phyloP scores from a whole-genome alignment of 371 early-diverging fungal genomes.

The Mortierella sp. region DNA sequence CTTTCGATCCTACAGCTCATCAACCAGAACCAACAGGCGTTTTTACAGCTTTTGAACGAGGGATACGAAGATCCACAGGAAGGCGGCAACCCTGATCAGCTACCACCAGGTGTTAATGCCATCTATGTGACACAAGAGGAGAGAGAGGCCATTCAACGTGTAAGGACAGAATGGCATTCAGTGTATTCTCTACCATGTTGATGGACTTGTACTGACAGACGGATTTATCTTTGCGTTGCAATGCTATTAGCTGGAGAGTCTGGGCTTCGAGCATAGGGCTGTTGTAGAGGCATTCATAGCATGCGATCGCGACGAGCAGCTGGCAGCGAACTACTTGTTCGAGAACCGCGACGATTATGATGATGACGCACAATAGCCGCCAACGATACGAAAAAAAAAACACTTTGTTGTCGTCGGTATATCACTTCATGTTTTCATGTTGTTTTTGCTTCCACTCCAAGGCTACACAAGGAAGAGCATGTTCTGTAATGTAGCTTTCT shows the following conservation, averaged over 20 bases:
- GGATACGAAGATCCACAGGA: constrained; percentile 68
- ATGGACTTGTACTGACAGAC: too few relatives aligned
- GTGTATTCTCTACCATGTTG: too few relatives aligned
- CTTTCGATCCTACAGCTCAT: constrained; percentile 59
- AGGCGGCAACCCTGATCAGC: constrained; percentile 23
- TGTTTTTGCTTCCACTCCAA: too few relatives aligned
- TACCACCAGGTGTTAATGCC: constrained; percentile 62
- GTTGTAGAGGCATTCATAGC: constrained; percentile 96
- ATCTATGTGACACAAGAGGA: constrained; percentile 92
- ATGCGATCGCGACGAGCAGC: constrained; percentile 97
- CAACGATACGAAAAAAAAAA: too few relatives aligned
- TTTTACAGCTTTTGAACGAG: constrained; percentile 81
- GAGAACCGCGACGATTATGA: constrained; percentile 68
- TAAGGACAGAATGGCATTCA: constrained; percentile 51
- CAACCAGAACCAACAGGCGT: constrained; percentile 82
- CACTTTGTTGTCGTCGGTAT: too few relatives aligned
- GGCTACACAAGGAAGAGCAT: too few relatives aligned
- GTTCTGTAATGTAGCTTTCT: too few relatives aligned
- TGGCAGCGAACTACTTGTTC: constrained; percentile 96
- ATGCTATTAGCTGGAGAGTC: constrained; percentile 73
- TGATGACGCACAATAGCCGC: constrained; percentile 28
- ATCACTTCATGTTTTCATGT: too few relatives aligned
- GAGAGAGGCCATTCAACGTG: constrained; percentile 90
- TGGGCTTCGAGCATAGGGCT: constrained; percentile 86
- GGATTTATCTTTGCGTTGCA: neutral